These are phyloP conservation scores for Cladophialophora chaetospira DNA, from an alignment of 2,329 filamentous ascomycete genomes.

Conservation along the genomic window DNA sequence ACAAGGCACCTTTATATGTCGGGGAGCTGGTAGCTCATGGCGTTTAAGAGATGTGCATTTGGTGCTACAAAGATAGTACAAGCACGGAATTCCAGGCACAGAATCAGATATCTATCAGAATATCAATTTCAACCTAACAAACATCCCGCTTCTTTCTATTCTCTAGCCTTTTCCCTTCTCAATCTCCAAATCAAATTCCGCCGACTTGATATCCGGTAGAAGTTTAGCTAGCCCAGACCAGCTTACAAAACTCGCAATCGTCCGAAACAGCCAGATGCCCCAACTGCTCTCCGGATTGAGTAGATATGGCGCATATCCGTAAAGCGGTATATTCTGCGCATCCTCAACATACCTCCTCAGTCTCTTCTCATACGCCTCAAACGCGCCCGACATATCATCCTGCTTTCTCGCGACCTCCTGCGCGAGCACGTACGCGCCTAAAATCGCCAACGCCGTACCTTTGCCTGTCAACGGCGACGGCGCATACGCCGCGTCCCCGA, in stretches of 20 bases:
- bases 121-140: no score
- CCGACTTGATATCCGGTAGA: neutral
- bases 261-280: neutral
- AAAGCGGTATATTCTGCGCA: neutral
- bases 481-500: constrained; percentile 59
- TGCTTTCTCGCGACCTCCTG: constrained; percentile 39
- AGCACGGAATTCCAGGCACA: neutral
- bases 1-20: no score
- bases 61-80: no score
- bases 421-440: constrained; percentile 42
- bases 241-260: neutral
- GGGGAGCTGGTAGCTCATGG: no score
- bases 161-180: neutral
- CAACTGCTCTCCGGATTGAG: neutral
- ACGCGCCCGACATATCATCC: neutral
- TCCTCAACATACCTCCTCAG: neutral
- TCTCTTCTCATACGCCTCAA: neutral
- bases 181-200: neutral
- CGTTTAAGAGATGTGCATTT: no score
- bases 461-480: constrained; percentile 54
- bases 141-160: neutral
- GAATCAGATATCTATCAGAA: neutral
- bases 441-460: constrained; percentile 53
- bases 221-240: neutral
- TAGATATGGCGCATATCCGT: neutral